Evolutionary conservation across 441 rosid genomes (phyloP), one percentile per base, ranked within the genome.

Genomic region (Adansonia madagascariensis): DNA sequence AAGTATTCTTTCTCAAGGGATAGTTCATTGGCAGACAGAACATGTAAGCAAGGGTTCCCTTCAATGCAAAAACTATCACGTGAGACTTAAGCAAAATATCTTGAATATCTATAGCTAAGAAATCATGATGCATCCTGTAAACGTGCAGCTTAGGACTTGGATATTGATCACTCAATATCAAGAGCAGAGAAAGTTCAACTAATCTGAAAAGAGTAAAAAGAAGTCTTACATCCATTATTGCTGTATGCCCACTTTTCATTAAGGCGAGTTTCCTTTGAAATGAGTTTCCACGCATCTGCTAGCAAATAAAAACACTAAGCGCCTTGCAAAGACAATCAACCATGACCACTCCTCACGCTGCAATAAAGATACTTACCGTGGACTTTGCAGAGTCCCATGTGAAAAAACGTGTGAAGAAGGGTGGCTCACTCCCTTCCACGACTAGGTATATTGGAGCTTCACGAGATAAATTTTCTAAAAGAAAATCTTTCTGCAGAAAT

Each of bases 231-330:
- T 94, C 93, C 11, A 82, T 18, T 83, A 84, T 53, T 49, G 97
- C 90, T 78, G 90, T 84, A 76, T 92, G 94, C 15, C 97, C 97
- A 80, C 83, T 84, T 84, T 90, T 97, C 69, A 97, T 80, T 12
- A 95, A 83, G 43, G 91, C 77, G 78, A 95, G 96, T 83, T 87
- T 96, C 86, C 94, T 88, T 85, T 96, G 97, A 86, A 89, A 96
- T 31, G 99, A 94, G 85, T 94, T 86, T 82, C 99, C 99, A 79
- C 85, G 95, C 92, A 96, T 91, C 99, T 96, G 91, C 84, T 84
- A 60, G 71, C 73, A 76, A 75, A 77, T 56, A 47, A 80, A 71
- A 78, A 53, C 53, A 27, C 72, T 73, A 71, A 65, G 73, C 53
- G 46, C 27, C 52, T 41, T 59, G 66, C 46, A 69, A 41, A 53